phyloP scores from a whole-genome alignment of 2,329 filamentous ascomycete genomes.

The Penicillium sp. region DNA sequence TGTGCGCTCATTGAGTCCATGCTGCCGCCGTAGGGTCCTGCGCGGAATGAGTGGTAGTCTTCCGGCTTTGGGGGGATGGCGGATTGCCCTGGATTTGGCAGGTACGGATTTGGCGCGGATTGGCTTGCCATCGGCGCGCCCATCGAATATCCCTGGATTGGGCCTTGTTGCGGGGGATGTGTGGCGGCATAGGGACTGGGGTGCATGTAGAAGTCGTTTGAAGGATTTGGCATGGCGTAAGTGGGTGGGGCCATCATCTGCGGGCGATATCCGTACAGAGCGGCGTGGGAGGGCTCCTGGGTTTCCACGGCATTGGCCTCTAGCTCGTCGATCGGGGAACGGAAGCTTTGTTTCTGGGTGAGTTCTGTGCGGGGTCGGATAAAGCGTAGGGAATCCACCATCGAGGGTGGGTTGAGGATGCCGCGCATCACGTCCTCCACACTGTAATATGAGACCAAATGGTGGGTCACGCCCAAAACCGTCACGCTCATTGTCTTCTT shows the following conservation, averaged over 20 bases:
- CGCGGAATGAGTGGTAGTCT: slow-evolving; percentile 39
- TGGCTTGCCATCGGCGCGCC: slow-evolving; percentile 34
- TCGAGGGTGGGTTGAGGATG: slow-evolving; percentile 59
- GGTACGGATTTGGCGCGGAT: slow-evolving; percentile 40
- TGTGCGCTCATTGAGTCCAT: slow-evolving; percentile 38
- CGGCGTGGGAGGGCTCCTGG: slow-evolving; percentile 39
- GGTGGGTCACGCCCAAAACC: slow-evolving; percentile 72
- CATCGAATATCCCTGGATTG: slow-evolving; percentile 39
- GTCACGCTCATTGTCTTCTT: slow-evolving; percentile 91
- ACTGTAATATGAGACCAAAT: slow-evolving; percentile 86
- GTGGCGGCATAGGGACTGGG: slow-evolving; percentile 33
- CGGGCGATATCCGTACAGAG: slow-evolving; percentile 44
- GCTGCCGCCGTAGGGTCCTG: slow-evolving; percentile 34
- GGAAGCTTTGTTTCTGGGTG: slow-evolving; percentile 64
- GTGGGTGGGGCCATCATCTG: slow-evolving; percentile 36
- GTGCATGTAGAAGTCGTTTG: slow-evolving; percentile 42
- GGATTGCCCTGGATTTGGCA: slow-evolving; percentile 34
- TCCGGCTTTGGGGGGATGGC: slow-evolving; percentile 38
- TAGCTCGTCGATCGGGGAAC: slow-evolving; percentile 63
- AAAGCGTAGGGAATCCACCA: slow-evolving; percentile 52
- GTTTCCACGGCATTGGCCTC: slow-evolving; percentile 46
- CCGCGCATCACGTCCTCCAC: slow-evolving; percentile 71
- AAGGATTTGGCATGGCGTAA: slow-evolving; percentile 38
- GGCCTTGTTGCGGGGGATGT: slow-evolving; percentile 36
- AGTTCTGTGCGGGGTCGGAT: slow-evolving; percentile 60